Percentiles rank a stretch among this genome's conserved stretches.
phyloP scores from a whole-genome alignment of 2,329 filamentous ascomycete genomes.

The Cladophialophora chaetospira region DNA sequence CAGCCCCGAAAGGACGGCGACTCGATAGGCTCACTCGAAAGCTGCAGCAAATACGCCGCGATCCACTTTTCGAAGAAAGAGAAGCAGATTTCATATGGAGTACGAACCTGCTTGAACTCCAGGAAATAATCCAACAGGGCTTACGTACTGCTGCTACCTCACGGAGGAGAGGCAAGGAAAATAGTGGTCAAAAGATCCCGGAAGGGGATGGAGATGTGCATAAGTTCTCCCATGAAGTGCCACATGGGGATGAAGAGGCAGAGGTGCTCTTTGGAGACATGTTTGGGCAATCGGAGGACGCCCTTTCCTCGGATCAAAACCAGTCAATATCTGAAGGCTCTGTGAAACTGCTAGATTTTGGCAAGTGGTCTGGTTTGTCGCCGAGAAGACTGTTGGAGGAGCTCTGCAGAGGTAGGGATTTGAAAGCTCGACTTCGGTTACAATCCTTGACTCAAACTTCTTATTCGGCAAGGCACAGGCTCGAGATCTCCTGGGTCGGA shows the following conservation, averaged over 20 bases:
- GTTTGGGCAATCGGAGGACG: conserved; percentile 49
- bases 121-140: conserved; percentile 51
- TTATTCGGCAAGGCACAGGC: conserved; percentile 73
- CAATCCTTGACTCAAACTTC: conserved; percentile 70
- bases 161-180: conserved; percentile 16
- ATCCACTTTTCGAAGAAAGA: conserved; percentile 71
- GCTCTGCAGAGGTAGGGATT: conserved; percentile 76
- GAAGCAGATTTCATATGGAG: conserved; percentile 69
- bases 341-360: conserved; percentile 76
- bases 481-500: conserved; percentile 79
- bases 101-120: conserved; percentile 58
- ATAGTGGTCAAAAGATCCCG: not conserved
- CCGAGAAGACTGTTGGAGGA: conserved; percentile 81
- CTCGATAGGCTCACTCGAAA: conserved; percentile 68
- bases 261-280: conserved; percentile 58
- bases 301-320: conserved; percentile 19
- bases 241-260: conserved; percentile 40
- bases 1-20: conserved; percentile 55
- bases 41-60: conserved; percentile 73
- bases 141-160: conserved; percentile 40
- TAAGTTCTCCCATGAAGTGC: conserved; percentile 41
- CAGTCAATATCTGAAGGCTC: conserved; percentile 46
- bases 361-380: conserved; percentile 74
- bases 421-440: conserved; percentile 67
- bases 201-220: not conserved